phyloP scores from a whole-genome alignment of 768 basidiomycete species.

The Boletus huronensis region DNA sequence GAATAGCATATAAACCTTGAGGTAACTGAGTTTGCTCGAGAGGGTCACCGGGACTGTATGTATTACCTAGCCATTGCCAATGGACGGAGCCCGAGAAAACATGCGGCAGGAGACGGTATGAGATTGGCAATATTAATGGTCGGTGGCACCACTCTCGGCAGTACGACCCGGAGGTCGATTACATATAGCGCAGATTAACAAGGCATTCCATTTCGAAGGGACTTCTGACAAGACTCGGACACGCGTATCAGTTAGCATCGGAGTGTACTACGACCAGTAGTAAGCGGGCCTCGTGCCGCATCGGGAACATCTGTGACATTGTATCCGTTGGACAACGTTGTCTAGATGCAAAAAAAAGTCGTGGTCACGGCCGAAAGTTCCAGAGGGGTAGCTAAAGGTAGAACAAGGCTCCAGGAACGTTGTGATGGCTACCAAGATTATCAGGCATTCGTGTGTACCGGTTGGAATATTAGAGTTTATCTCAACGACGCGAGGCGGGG shows the following conservation, averaged over 20 bases:
- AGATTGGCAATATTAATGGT: background rate
- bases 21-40: background rate
- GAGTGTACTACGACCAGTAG: background rate
- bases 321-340: constrained; percentile 17
- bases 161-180: constrained; percentile 7
- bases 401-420: constrained; percentile 31
- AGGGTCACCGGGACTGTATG: background rate
- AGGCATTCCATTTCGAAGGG: constrained; percentile 17
- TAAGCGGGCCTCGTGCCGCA: constrained; percentile 20
- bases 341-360: constrained; percentile 8
- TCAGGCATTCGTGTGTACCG: constrained; percentile 8
- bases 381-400: constrained; percentile 19
- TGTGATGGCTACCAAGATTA: constrained; percentile 28
- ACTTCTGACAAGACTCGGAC: constrained; percentile 23
- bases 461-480: constrained; percentile 22
- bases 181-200: constrained; percentile 18
- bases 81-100: background rate
- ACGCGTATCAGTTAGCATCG: constrained; percentile 21
- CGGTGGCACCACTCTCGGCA: background rate
- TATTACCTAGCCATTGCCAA: background rate
- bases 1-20: constrained; percentile 6
- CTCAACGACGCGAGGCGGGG: constrained; percentile 10
- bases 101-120: constrained; percentile 1
- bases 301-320: constrained; percentile 16
- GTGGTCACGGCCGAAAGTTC: background rate